Percentiles rank a stretch among this genome's conserved stretches.
These are phyloP conservation scores for Neoboletus subvelutipes DNA, from an alignment of 768 basidiomycete genomes.

Conservation along the genomic window DNA sequence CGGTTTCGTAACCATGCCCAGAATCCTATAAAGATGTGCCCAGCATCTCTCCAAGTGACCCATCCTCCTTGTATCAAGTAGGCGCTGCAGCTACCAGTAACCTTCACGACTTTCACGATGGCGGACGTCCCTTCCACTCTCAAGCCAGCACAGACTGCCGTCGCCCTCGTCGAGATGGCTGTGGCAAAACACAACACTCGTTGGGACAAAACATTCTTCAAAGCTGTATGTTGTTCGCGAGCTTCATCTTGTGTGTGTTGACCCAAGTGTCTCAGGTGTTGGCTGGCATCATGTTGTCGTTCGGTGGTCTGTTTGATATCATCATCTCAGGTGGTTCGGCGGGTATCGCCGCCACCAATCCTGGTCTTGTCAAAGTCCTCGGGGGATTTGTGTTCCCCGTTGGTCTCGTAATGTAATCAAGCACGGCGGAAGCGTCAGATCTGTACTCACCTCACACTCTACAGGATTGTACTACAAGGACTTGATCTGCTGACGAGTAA, in stretches of 20 bases:
- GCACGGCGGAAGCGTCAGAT: not conserved
- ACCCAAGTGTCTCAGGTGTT: constrained; percentile 44
- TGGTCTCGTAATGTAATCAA: constrained; percentile 69
- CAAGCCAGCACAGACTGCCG: constrained; percentile 58
- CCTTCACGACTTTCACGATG: constrained; percentile 15
- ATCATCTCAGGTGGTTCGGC: constrained; percentile 60
- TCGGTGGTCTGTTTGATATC: constrained; percentile 64
- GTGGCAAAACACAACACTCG: constrained; percentile 65
- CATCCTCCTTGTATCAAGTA: constrained; percentile 3
- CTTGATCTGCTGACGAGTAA: constrained; percentile 73
- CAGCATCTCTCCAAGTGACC: not conserved
- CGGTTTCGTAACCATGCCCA: constrained; percentile 8
- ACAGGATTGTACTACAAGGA: constrained; percentile 71
- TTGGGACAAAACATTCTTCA: constrained; percentile 59
- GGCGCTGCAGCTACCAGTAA: not conserved
- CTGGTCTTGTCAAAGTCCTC: constrained; percentile 65
- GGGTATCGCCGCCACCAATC: constrained; percentile 50
- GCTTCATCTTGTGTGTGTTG: not conserved
- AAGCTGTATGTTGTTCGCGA: constrained; percentile 51
- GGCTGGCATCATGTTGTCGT: constrained; percentile 73
- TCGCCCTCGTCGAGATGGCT: constrained; percentile 53
- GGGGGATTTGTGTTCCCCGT: constrained; percentile 73
- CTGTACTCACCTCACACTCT: not conserved
- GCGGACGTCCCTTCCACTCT: constrained; percentile 45
- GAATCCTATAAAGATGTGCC: constrained; percentile 19